Evolutionary conservation across 2,329 filamentous ascomycete species (phyloP), one percentile per base, ranked within the genome.

Genomic region (Didymella segeticola): DNA sequence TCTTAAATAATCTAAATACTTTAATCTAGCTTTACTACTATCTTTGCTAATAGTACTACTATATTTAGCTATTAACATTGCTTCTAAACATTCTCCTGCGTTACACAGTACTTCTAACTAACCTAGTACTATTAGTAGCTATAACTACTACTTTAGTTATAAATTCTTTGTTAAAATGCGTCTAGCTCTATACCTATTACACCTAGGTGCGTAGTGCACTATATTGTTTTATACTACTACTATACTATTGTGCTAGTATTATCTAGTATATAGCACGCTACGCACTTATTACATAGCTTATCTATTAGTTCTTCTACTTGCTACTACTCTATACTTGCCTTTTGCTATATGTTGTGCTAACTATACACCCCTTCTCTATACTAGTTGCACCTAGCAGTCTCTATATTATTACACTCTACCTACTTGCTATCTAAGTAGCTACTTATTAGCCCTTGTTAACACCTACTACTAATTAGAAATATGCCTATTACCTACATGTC

Each of bases 391-490:
- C 14, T 29, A 10, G n/a, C 29, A 10, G 12, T 17, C 19, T 11
- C 14, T 10, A 45, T 15, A 8, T 45, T 20, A 0, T 17, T 11
- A 11, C 19, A 45, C 14, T 20, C 20, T 23, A 14, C 11, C 20
- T 14, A 2, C 10, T 34, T 14, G 15, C n/a, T n/a, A n/a, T 45
- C 29, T 11, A 45, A 2, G 19, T 57, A 57, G 1, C 7, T 14
- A 33, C 54, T 57, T 19, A 57, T 57, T 11, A 42, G 17, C 26
- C 22, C 38, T 36, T 8, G 23, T 34, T 8, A 11, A 46, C 38
- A 57, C 8, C 38, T 12, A 4, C 34, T 37, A 6, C 42, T 17
- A n/a, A 36, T 43, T 0, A 47, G 15, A 14, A 56, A 37, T 5
- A 11, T 1, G 6, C 37, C 27, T 15, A 55, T 55, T 14, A 20